Conservation (phyloP, 805 yeast genomes). For the Ogataea kodamae region DNA sequence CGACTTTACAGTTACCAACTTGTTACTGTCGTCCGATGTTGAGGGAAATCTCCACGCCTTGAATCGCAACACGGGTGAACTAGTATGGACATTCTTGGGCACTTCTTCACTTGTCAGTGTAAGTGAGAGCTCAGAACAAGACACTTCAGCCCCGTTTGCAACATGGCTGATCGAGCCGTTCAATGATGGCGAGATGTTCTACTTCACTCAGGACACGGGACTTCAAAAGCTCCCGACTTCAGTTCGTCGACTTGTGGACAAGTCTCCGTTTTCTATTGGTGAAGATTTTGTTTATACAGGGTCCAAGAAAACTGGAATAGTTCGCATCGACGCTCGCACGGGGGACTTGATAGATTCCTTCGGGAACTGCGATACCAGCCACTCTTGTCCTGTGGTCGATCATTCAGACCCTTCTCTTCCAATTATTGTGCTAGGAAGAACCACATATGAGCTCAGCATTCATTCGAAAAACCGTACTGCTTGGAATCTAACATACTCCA, state of each 20-base stretch:
- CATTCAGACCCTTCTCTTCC: slow-evolving; percentile 18
- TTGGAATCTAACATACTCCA: slow-evolving; percentile 83
- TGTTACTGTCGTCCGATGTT: slow-evolving; percentile 70
- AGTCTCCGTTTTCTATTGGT: slow-evolving; percentile 81
- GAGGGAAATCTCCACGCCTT: slow-evolving; percentile 87
- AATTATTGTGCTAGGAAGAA: slow-evolving; percentile 60
- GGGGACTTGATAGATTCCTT: slow-evolving; percentile 72
- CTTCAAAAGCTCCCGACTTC: slow-evolving; percentile 78
- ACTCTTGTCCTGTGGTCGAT: slow-evolving; percentile 16
- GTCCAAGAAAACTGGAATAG: slow-evolving; percentile 67
- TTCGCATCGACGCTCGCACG: slow-evolving; percentile 64
- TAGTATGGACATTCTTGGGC: slow-evolving; percentile 72
- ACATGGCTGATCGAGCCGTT: slow-evolving; percentile 91
- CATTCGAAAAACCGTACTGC: slow-evolving; percentile 65
- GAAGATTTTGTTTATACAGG: slow-evolving; percentile 90
- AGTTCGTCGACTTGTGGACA: slow-evolving; percentile 69
- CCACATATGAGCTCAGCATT: slow-evolving; percentile 71
- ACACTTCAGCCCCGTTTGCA: slow-evolving; percentile 3
- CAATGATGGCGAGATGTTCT: slow-evolving; percentile 79
- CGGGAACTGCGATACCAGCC: slow-evolving; percentile 35
- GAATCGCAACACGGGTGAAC: slow-evolving; percentile 67
- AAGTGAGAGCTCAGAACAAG: slow-evolving; percentile 20
- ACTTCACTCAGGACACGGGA: slow-evolving; percentile 72
- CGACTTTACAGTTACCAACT: slow-evolving; percentile 40
- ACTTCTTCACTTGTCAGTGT: slow-evolving; percentile 55